Evolutionary conservation across 805 yeast genomes (phyloP), one percentile per base, ranked within the genome.

Genomic region (Sugiyamaella qingdaonensis): DNA sequence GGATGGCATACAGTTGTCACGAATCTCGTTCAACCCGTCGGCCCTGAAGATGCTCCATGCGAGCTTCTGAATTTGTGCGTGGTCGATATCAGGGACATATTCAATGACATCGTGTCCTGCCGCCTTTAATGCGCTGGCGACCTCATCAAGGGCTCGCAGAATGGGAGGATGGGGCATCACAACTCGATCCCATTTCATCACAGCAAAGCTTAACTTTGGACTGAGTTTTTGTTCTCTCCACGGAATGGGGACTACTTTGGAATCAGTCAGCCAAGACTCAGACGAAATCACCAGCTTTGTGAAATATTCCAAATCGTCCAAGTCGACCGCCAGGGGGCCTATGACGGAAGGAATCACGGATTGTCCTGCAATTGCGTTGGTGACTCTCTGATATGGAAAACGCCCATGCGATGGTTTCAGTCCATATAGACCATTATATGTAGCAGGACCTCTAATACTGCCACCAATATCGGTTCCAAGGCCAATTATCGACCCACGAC

Each of bases 381-480:
- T 52, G 11, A 54, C 53, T 10, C 46, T 34, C 19, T 41, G 46
- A 32, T 42, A 47, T 3, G 47, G 16, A 18, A 41, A 37, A 43
- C 51, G 31, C 10, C 57, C 57, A 10, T 29, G 18, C 7, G 57
- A 48, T 4, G 58, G 58, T 34, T 43, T 29, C n/a, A 55, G 34
- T 2, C 53, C 56, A 46, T 44, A 55, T 16, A 77, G 52, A 46
- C 74, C 73, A 35, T 72, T 69, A 58, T 67, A 71, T 4, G 74
- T 64, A 11, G 80, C 73, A 1, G 85, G 84, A 48, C 73, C 70
- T 52, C 84, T 68, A 39, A 80, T 70, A 31, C 75, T 67, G 18
- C 85, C 85, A 42, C 82, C 84, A 51, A 79, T 75, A 58, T 80
- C 85, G 11, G 77, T 68, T 2, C 82, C 82, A 49, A 64, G 48